These are phyloP conservation scores for Cordia subcordata DNA, from an alignment of 257 asterid genomes.

Conservation along the genomic window DNA sequence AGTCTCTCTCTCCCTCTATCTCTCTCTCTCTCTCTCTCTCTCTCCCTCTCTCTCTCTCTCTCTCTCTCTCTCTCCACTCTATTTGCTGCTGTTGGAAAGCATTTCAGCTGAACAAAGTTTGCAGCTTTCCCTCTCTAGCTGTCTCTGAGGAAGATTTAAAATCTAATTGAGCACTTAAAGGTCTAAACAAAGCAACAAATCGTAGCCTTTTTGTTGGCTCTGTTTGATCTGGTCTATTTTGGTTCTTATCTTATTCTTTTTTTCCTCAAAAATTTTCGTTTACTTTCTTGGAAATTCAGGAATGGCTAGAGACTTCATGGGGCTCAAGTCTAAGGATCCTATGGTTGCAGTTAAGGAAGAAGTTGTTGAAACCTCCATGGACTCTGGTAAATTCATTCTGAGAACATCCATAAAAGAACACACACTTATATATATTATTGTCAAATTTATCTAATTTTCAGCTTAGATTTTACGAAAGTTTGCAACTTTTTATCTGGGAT, in stretches of 20 bases:
- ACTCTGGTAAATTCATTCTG: slow-evolving; percentile 40
- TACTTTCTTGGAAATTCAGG: slow-evolving; percentile 19
- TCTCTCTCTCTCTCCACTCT: background rate
- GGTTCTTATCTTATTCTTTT: too few species aligned
- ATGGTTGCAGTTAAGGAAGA: slow-evolving; percentile 45
- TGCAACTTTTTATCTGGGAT: too few species aligned
- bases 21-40: too few species aligned
- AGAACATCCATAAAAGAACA: background rate
- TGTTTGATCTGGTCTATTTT: background rate
- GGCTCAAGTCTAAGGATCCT: slow-evolving; percentile 44
- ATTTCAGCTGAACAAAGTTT: slow-evolving; percentile 10
- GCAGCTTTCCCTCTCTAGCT: background rate
- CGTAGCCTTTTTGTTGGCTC: background rate
- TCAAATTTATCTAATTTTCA: background rate
- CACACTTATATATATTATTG: too few species aligned
- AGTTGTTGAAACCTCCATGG: slow-evolving; percentile 39
- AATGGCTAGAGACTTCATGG: slow-evolving; percentile 83
- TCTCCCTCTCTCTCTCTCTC: too few species aligned
- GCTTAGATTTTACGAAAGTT: too few species aligned
- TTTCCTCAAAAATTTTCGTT: too few species aligned
- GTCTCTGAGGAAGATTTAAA: slow-evolving; percentile 8
- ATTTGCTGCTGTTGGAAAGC: slow-evolving; percentile 24
- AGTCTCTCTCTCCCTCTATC: too few species aligned
- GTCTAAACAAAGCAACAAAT: background rate
- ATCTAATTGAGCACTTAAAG: background rate